Conservation (phyloP, 169 alveolate species). For the Fabrea salina region DNA sequence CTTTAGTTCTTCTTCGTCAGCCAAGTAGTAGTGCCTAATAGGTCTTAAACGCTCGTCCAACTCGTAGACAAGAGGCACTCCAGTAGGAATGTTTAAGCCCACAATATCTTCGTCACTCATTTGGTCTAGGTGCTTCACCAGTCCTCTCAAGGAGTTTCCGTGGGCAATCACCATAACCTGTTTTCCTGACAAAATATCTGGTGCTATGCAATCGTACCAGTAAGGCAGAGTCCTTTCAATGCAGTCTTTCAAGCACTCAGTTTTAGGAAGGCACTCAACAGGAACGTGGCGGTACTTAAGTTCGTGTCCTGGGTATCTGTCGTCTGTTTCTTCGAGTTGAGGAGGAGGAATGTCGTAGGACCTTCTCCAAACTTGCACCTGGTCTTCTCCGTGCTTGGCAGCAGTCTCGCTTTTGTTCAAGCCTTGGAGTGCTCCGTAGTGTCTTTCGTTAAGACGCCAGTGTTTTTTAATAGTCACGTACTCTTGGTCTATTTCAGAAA, state of each 20-base stretch:
- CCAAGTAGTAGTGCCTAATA: conserved; percentile 87
- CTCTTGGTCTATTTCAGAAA: conserved; percentile 86
- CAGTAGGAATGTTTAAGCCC: conserved; percentile 96
- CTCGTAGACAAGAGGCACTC: conserved; percentile 95
- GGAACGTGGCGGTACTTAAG: conserved; percentile 85
- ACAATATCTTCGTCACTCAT: conserved; percentile 92
- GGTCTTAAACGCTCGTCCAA: conserved; percentile 90
- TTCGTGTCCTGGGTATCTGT: conserved; percentile 90
- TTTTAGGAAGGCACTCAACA: conserved; percentile 89
- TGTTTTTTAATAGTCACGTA: conserved; percentile 88
- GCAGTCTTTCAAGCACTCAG: conserved; percentile 94
- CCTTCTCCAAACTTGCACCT: conserved; percentile 97
- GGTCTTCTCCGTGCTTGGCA: conserved; percentile 94
- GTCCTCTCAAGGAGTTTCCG: conserved; percentile 97
- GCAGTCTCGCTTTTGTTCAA: conserved; percentile 96
- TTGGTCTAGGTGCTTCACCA: conserved; percentile 93
- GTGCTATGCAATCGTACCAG: conserved; percentile 94
- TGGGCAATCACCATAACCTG: conserved; percentile 88
- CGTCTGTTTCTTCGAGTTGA: conserved; percentile 83
- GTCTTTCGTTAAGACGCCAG: conserved; percentile 97
- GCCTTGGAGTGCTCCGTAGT: conserved; percentile 98
- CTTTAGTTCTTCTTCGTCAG: conserved; percentile 88
- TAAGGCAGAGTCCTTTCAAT: conserved; percentile 95
- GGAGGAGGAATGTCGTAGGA: conserved; percentile 98
- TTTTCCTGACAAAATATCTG: conserved; percentile 89